Base-by-base conservation (phyloP, 768 basidiomycete species). In the Mycena olivaceomarginata region DNA sequence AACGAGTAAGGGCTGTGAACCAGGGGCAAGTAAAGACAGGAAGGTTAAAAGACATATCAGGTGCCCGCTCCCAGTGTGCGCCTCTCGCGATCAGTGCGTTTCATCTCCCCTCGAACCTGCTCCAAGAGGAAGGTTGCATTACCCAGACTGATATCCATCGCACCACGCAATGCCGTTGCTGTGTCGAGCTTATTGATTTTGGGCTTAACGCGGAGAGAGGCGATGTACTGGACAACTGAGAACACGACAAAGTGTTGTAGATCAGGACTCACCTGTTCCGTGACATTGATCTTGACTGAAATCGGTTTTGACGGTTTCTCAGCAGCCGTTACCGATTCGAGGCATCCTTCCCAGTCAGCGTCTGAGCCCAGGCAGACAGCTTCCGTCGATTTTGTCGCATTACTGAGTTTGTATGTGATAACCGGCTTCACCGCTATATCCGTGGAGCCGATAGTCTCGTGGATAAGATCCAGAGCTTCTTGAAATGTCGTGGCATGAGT, bases 31-130 rank as follows among this genome's bases (percentile, higher is more conserved):
- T 67, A 51, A 67, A 48, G 65, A 57, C 65, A 67, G 40, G 39
- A 69, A 8, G 57, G 67, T 37, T 16, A 76, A 53, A 5, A 46
- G n/a, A 48, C 31, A 12, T 6, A 46, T 43, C 12, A 15, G 3
- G n/a, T 11, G n/a, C 12, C 18, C 10, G 43, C 45, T 2, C 37
- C 22, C 18, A 67, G 16, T 8, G 10, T 15, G 16, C 5, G 22
- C 22, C 39, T 25, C 4, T 37, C 59, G 16, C 43, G 70, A 46
- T 71, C 68, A n/a, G 43, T 22, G 5, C 69, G 59, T 62, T 66
- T 71, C 60, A 67, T 71, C 45, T 71, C 57, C 12, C 22, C 67
- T n/a, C 46, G 39, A 20, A 65, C 59, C 43, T 71, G 59, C n/a
- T 40, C 45, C 45, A 71, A 9, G 20, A 76, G 11, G 20, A 25